Evolutionary conservation across 306 rosid species (phyloP), one percentile per base, ranked within the genome.

Genomic region (Datisca glomerata): DNA sequence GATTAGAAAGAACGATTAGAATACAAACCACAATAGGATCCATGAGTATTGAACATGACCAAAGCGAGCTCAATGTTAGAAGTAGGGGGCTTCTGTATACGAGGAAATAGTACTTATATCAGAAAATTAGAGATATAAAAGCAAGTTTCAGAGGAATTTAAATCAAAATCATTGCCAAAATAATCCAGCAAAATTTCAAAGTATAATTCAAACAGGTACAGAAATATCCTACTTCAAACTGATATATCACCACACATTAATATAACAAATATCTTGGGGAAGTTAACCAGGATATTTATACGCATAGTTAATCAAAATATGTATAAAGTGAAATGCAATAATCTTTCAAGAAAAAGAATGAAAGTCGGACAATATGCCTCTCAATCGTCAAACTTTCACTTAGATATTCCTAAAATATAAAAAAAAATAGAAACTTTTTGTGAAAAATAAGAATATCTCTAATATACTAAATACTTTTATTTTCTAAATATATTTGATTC

Each of bases 1-100:
- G 31, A 22, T 11, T 45, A 42, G 46, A 22, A 60, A 51, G 40
- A 60, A 4, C 16, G 43, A 22, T 53, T 57, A 73, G 65, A 47
- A 28, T 48, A 48, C 58, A 18, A 74, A 89, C 98, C 93, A 61
- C 84, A 89, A 69, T 77, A 84, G 33, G 91, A 77, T 73, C 98
- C 98, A 56, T 78, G 95, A 44, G 95, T 78, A 63, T 72, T 64
- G 66, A 55, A 84, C 11, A 75, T 73, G 72, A 84, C 95, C 47
- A 89, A 31, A 33, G 84, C 74, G 53, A 80, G 64, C 80, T 89
- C 95, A 32, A 71, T 42, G 18, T 48, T 61, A 59, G 91, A 65
- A 47, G 56, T 66, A 6, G 64, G 47, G 17, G 75, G 72, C 63
- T 84, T 84, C 98, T 89, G 95, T 53, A 71, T 51, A 51, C 61